Evolutionary conservation across 2,329 filamentous ascomycete species (phyloP), one percentile per base, ranked within the genome.

Genomic region (Teratosphaeria pseudoeucalypti): DNA sequence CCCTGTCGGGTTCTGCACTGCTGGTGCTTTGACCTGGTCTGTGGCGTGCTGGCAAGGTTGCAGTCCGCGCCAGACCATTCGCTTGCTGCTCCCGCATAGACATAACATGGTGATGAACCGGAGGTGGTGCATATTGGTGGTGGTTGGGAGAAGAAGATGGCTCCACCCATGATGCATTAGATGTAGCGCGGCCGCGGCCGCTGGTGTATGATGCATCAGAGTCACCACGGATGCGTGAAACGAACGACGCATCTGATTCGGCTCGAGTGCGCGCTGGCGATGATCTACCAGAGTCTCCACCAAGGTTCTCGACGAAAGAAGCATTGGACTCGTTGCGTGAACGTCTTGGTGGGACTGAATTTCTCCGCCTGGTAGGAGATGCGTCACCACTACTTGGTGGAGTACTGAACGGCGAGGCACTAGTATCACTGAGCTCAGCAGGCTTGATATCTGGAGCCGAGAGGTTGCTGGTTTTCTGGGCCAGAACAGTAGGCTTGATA

Each of bases 371-470:
- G 14, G 57, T 56, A 12, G 74, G 75, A 3, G 70, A 70, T 52
- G 81, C 86, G 59, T 82, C 85, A 4, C 83, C 82, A 69, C 87
- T 92, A 65, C 85, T 86, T 0, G 92, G 90, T 19, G 91, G 91
- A 39, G 90, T 96, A 68, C 81, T 91, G 70, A 96, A 96, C 0
- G 92, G 92, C 0, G 92, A 96, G 0, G 85, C 69, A 56, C 76
- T 75, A 34, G 78, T 77, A 52, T 81, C 78, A 2, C 71, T 68
- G 6, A 64, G 27, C 6, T 70, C 68, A 16, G 58, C 62, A 71
- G 67, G 78, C 70, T 68, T 78, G 75, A 62, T 77, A 72, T 69
- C 74, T 53, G 70, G 77, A 37, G 67, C 76, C 27, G 64, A 57
- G 6, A 71, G 61, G 19, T 61, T 65, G 54, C 60, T 63, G 7